Evolutionary conservation across 2,329 filamentous ascomycete species (phyloP), one percentile per base, ranked within the genome.

Genomic region (Pseudogymnoascus sp.): DNA sequence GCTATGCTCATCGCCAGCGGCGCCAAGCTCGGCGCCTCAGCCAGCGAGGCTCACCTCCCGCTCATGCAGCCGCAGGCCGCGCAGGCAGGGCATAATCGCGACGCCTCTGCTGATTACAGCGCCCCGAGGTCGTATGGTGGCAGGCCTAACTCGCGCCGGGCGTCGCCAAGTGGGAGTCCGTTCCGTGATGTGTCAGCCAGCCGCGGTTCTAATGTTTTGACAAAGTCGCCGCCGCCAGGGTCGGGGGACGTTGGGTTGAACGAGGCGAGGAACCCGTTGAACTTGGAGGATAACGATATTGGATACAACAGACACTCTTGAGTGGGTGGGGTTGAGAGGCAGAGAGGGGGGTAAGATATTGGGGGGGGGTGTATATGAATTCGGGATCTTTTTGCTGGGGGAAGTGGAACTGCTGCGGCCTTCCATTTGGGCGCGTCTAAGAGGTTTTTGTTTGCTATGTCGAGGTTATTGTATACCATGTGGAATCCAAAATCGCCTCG

Each of bases 261-360:
- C 49, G 49, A 55, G 49, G 49, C 28, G n/a, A 55, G 49, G 49
- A 55, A 55, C 49, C 49, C 49, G 7, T 19, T 55, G 49, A 55
- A 55, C 22, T 19, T 55, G 49, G 49, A 55, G 28, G 49, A 55
- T 55, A 55, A 55, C 28, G 49, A 55, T 33, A 55, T 55, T n/a
- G 49, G 49, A 16, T 55, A 55, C 49, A 55, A 33, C 49, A 55
- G 49, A 7, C 49, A 55, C 16, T 33, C 28, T 33, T 22, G 28
- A 55, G n/a, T 16, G 45, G 28, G 23, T 52, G 14, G 42, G 12
- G 19, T 19, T 28, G 6, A 28, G 42, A 49, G 23, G 6, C 42
- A 4, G 12, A 19, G 5, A 23, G n/a, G 22, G 23, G n/a, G 25
- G 16, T 19, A 49, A 7, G 23, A 33, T 55, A 33, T 49, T 28